These are phyloP conservation scores for Juglanconis sp. DNA, from an alignment of 2,329 filamentous ascomycete genomes.

Conservation along the genomic window DNA sequence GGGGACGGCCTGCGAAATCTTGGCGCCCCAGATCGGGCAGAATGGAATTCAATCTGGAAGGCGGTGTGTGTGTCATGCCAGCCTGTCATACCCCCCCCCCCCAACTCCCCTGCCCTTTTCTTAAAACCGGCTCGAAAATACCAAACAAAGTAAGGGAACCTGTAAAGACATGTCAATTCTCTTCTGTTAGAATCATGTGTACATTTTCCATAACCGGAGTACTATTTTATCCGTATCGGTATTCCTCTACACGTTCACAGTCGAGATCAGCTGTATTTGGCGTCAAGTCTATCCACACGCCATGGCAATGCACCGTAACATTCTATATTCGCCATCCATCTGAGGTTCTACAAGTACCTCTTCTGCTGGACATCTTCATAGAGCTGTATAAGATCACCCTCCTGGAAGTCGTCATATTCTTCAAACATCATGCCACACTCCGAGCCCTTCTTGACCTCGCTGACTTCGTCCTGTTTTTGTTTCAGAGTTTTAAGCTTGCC, in stretches of 20 bases:
- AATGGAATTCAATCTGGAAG: background rate
- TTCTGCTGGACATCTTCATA: slow-evolving; percentile 78
- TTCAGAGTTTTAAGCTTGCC: slow-evolving; percentile 79
- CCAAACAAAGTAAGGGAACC: too few relatives aligned
- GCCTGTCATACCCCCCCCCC: too few relatives aligned
- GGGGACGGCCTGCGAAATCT: background rate
- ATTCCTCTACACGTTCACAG: too few relatives aligned
- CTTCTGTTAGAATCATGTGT: too few relatives aligned
- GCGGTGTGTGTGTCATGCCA: background rate
- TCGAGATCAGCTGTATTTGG: background rate
- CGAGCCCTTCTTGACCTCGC: slow-evolving; percentile 84
- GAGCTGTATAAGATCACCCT: slow-evolving; percentile 83
- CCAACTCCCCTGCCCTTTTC: too few relatives aligned
- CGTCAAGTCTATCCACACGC: background rate
- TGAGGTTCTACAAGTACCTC: slow-evolving; percentile 46
- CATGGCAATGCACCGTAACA: background rate
- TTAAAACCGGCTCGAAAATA: too few relatives aligned
- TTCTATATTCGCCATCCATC: background rate
- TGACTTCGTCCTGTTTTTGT: slow-evolving; percentile 87
- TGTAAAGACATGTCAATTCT: too few relatives aligned
- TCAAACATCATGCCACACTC: slow-evolving; percentile 90
- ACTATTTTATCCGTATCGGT: too few relatives aligned
- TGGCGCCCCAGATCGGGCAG: background rate
- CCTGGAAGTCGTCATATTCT: slow-evolving; percentile 71
- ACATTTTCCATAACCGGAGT: too few relatives aligned